phyloP scores from a whole-genome alignment of 1,284 basidiomycete species.

The Boletus sp. region DNA sequence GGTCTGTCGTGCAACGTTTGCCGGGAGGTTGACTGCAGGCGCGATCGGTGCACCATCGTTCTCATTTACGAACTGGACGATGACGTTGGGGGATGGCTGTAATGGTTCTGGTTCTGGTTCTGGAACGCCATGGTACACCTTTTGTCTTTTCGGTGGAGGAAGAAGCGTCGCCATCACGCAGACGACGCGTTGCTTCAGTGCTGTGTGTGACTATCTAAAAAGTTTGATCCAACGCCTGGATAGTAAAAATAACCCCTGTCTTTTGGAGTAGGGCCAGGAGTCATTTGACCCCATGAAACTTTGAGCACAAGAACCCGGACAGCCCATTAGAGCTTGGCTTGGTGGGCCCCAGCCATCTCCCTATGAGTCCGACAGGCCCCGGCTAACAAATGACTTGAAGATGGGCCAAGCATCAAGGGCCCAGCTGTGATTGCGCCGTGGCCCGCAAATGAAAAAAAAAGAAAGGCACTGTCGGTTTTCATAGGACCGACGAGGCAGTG shows the following conservation, averaged over 20 bases:
- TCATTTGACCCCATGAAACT: too few relatives aligned
- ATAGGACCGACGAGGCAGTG: constrained; percentile 15
- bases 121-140: constrained; percentile 75
- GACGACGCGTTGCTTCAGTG: neutral
- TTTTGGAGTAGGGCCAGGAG: too few relatives aligned
- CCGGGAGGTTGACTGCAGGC: constrained; percentile 86
- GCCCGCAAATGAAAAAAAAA: neutral
- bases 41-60: constrained; percentile 82
- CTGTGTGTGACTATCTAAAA: neutral
- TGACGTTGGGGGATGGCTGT: constrained; percentile 67
- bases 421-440: too few relatives aligned
- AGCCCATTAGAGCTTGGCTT: too few relatives aligned
- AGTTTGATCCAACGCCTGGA: constrained; percentile 1
- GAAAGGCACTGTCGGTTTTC: constrained; percentile 7
- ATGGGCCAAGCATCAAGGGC: too few relatives aligned
- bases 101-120: constrained; percentile 61
- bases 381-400: constrained; percentile 17
- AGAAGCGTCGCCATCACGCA: constrained; percentile 74
- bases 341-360: neutral
- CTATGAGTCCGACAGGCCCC: constrained; percentile 11
- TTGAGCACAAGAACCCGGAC: too few relatives aligned
- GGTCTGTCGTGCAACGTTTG: constrained; percentile 83
- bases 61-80: constrained; percentile 91
- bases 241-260: constrained; percentile 29
- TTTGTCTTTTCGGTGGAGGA: constrained; percentile 85